phyloP scores from a whole-genome alignment of 140 eudicot species.

The Anethum foeniculum region DNA sequence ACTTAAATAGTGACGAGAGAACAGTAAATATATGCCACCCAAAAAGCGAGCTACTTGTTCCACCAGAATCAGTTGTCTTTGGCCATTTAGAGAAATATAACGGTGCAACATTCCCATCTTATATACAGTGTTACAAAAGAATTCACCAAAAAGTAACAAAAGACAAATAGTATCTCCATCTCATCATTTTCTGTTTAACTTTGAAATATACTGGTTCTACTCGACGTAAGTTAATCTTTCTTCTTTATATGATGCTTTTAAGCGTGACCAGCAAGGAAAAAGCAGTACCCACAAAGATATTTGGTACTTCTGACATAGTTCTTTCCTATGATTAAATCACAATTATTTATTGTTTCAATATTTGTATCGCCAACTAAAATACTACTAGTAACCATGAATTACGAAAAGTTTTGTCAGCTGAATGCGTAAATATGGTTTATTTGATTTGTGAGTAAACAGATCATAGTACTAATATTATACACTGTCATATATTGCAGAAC shows the following conservation, averaged over 20 bases:
- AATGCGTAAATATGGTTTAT: background rate
- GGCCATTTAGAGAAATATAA: background rate
- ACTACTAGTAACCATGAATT: background rate
- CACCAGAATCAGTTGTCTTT: background rate
- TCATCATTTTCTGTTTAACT: background rate
- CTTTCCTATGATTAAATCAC: background rate
- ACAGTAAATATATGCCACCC: background rate
- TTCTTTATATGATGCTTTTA: background rate
- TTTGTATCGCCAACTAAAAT: background rate
- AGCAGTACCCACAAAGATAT: background rate
- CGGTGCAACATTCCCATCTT: background rate
- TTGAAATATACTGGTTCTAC: background rate
- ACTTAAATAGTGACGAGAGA: background rate
- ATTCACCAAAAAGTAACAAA: background rate
- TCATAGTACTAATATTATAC: constrained; percentile 15
- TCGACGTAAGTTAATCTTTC: background rate
- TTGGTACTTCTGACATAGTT: background rate
- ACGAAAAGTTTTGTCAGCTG: background rate
- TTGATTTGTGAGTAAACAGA: background rate
- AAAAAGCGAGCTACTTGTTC: background rate
- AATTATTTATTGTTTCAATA: background rate
- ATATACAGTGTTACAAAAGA: background rate
- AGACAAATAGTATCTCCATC: background rate
- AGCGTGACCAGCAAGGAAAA: background rate
- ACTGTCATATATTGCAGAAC: constrained; percentile 39